Base-by-base conservation (phyloP, 116 monocot genomes). In the Posidonia oceanica region DNA sequence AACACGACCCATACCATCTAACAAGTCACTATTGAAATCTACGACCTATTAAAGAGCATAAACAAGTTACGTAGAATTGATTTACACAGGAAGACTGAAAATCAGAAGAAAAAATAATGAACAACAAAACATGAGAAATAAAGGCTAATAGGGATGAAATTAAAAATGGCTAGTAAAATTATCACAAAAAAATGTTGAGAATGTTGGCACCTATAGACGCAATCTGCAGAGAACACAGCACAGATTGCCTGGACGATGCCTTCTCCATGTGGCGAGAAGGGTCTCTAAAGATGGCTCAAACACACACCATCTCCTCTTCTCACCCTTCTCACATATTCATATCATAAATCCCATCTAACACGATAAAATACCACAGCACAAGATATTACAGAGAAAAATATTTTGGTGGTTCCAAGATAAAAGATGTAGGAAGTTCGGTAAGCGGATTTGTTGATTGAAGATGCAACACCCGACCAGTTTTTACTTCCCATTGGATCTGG, bases 371-470 rank as follows among this genome's bases (percentile, higher is more conserved):
- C 1, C 29, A 29, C 29, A 29, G 29, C 29, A 29, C 29, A 29
- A 29, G 29, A 16, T n/a, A 53, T 6, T 15, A 17, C 22, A 38
- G 36, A 3, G 3, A 38, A 36, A 12, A 3, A 54, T 14, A 20
- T 29, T 36, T 1, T 8, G 36, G 53, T 2, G 15, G 22, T 14
- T 36, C 22, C 22, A 51, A 11, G 13, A 67, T 10, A 2, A 48
- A n/a, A 22, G 22, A 39, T 69, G 54, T 69, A 52, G 38, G 55
- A 69, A 55, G 69, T 54, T 69, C 55, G 69, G 69, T 69, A 69
- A 69, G 69, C 69, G 39, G 69, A 15, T 55, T n/a, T 69, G 69
- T 38, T 55, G 69, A 69, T 69, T 16, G 69, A 36, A 14, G 13
- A 29, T 16, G 55, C 69, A 69, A 55, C 69, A 69, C 36, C 17